phyloP scores from a whole-genome alignment of 2,329 filamentous ascomycete genomes.

The Arthrobotrys pseudoclavata region DNA sequence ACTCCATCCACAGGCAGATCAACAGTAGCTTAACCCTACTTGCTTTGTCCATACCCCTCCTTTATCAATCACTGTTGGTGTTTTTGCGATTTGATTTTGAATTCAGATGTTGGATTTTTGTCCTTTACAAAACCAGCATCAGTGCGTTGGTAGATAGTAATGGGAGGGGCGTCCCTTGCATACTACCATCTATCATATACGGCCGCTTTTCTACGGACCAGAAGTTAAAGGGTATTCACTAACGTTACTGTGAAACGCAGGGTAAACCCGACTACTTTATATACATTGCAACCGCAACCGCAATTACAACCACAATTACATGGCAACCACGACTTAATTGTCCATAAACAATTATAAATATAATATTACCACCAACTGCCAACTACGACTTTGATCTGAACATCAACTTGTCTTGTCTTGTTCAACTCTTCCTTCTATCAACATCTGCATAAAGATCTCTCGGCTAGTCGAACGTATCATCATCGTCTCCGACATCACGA shows the following conservation, averaged over 20 bases:
- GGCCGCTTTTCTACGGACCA: slow-evolving; percentile 5
- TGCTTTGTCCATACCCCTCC: slow-evolving; percentile 13
- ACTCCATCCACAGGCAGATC: slow-evolving; percentile 16
- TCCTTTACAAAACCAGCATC: not conserved
- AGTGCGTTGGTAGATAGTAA: slow-evolving; percentile 27
- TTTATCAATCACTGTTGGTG: slow-evolving; percentile 3
- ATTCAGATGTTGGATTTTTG: slow-evolving; percentile 26
- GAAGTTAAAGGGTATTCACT: not conserved
- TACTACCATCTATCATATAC: slow-evolving; percentile 17
- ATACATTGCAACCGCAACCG: not conserved
- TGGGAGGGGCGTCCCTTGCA: slow-evolving; percentile 10
- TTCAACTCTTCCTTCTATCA: slow-evolving; percentile 2
- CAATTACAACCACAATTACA: not conserved
- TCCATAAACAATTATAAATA: not conserved
- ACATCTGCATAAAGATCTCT: slow-evolving; percentile 35
- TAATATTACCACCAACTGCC: not conserved
- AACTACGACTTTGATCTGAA: not conserved
- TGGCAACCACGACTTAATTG: slow-evolving; percentile 3
- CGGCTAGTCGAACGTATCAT: slow-evolving; percentile 25
- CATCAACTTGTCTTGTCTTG: not conserved
- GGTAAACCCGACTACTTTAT: not conserved
- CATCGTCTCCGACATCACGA: slow-evolving; percentile 27
- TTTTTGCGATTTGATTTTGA: not conserved
- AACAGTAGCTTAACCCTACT: slow-evolving; percentile 34
- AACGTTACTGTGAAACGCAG: slow-evolving; percentile 39